Percentiles rank a stretch among this genome's conserved stretches.
phyloP scores from a whole-genome alignment of 2,329 filamentous ascomycete species.

The Dactylonectria macrodidyma region DNA sequence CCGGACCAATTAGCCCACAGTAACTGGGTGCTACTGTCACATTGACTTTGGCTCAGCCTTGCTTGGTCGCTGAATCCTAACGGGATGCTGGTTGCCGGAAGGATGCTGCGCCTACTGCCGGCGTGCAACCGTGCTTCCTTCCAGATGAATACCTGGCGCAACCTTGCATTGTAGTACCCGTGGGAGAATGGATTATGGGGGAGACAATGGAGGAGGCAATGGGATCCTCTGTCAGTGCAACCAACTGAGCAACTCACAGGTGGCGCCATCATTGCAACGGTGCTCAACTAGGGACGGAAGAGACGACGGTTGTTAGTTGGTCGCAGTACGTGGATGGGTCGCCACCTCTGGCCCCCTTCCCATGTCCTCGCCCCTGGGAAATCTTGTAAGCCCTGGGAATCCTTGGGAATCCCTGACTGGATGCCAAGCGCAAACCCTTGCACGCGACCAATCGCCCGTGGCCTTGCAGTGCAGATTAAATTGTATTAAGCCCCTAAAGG shows the following conservation, averaged over 20 bases:
- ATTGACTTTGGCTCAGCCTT: slow-evolving; percentile 35
- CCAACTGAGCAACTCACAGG: neutral
- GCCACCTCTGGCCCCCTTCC: slow-evolving; percentile 28
- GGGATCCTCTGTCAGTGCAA: neutral
- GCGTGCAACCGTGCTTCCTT: slow-evolving; percentile 16
- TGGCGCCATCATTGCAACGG: neutral
- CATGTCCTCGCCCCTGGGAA: slow-evolving; percentile 33
- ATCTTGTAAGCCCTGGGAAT: slow-evolving; percentile 34
- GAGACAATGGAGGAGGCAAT: neutral
- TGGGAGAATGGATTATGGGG: neutral
- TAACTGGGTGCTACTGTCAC: slow-evolving; percentile 27
- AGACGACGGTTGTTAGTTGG: neutral
- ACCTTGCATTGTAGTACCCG: neutral
- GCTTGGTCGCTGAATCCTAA: slow-evolving; percentile 15
- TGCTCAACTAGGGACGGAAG: slow-evolving; percentile 4
- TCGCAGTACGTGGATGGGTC: slow-evolving; percentile 18
- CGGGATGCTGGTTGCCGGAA: slow-evolving; percentile 20
- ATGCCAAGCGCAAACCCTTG: slow-evolving; percentile 31
- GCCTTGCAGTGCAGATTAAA: slow-evolving; percentile 44
- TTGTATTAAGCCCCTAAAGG: slow-evolving; percentile 36
- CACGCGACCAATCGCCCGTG: slow-evolving; percentile 41
- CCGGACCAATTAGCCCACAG: slow-evolving; percentile 1
- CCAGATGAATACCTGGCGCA: neutral
- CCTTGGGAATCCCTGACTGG: slow-evolving; percentile 28
- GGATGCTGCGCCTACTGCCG: slow-evolving; percentile 3